Evolutionary conservation across 1,139 yeast genomes (phyloP), one percentile per base, ranked within the genome.

Genomic region (Pneumocystis carinii): DNA sequence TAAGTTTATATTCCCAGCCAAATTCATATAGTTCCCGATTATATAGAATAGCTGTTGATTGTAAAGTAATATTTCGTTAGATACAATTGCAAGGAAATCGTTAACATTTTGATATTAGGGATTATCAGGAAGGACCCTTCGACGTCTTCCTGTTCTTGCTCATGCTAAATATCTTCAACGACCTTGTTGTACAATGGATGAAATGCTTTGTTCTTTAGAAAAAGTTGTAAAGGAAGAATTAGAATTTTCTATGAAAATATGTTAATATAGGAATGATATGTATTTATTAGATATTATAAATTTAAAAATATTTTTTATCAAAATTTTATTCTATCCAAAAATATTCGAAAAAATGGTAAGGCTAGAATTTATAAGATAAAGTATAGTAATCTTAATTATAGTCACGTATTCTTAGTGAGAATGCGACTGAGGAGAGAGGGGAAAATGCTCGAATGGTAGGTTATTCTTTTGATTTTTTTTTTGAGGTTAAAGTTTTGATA

Each of bases 381-480:
- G n/a, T 42, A 48, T 48, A 24, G 19, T 48, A 48, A 48, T 48
- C 27, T 24, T 24, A 24, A 48, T 48, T 48, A 10, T 19, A 48
- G 55, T 24, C 55, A 48, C 69, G 67, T 56, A 90, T 92, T 72
- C 89, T 92, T 77, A 96, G 96, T 66, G 98, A 94, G 74, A 96
- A 92, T 75, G 97, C 94, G 64, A 86, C 94, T 8, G 98, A 92
- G 75, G 98, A 92, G 76, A 83, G 97, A 70, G 98, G 94, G 56
- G 98, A 92, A 75, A 90, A 90, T 76, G 98, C 98, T 63, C 90
- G 97, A 66, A 68, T 61, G 72, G 70, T 27, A 35, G 15, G 62
- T 17, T 24, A 10, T 60, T 55, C 7, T 32, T 32, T 41, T 56
- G 61, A 37, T 15, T 24, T 24, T 36, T 12, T 29, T 41, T 37